Base-by-base conservation (phyloP, 495 filamentous ascomycete genomes). In the Cladorrhinum samala region DNA sequence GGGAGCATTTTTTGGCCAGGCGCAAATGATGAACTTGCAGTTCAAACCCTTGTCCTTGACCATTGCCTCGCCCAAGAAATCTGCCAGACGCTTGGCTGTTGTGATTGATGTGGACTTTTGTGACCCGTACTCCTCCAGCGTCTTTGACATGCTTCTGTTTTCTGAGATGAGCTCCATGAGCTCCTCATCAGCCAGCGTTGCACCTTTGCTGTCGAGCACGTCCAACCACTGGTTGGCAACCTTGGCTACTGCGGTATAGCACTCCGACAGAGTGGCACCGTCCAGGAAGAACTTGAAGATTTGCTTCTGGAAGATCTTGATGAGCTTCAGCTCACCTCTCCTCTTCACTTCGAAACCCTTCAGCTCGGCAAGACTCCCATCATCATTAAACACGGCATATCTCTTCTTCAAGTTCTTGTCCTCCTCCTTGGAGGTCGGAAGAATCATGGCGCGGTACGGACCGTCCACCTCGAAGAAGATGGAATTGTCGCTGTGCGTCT, bases 381-480 rank as follows among this genome's bases (percentile, higher is more conserved):
- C 94, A 57, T 97, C 87, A 59, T 99, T 97, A 77, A 99, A 99
- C 11, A 99, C 93, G 27, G 93, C 93, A 64, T 99, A 99, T 63
- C 93, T 83, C 68, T 99, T 99, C 74, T 99, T 99, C 79, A 99
- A 76, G 68, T 99, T 99, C 76, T 95, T 97, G 72, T 96, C 89
- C 68, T 96, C 93, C 67, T 99, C 93, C 63, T 98, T 96, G 0
- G 91, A 96, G 2, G 93, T 96, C 21, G 93, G 93, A 40, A 99
- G 69, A 45, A 99, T 86, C 93, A 99, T 99, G 56, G 93, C 93
- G 68, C 79, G 85, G 74, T 99, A 99, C 0, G 93, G 93, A 3
- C 93, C 93, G 62, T 99, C 93, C 23, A 99, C 93, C 68, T 99
- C 93, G 69, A 99, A 99, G 74, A 99, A 97, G 64, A 99, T 99